Conservation (phyloP, 768 basidiomycete genomes). For the Panus rudis region DNA sequence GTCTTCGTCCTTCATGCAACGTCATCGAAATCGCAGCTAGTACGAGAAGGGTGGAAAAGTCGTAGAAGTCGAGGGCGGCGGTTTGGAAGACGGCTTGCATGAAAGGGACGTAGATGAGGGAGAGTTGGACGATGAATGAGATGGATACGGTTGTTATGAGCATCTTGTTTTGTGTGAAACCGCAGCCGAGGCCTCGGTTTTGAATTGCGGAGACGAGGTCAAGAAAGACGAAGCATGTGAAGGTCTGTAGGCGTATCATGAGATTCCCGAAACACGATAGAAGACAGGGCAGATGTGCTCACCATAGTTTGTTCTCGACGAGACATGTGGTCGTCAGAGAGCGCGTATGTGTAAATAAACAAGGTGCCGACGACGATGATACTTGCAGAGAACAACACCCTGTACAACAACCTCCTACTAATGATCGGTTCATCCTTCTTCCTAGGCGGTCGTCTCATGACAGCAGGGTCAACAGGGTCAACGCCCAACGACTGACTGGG, state of each 20-base stretch:
- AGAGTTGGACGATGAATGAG: constrained; percentile 79
- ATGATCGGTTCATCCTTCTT: constrained; percentile 90
- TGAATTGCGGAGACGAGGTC: constrained; percentile 94
- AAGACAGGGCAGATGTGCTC: constrained; percentile 17
- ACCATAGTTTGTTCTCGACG: constrained; percentile 95
- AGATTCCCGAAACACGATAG: neutral
- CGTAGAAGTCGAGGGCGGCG: constrained; percentile 60
- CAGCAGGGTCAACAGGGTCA: constrained; percentile 88
- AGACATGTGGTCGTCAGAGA: constrained; percentile 79
- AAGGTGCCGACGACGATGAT: constrained; percentile 87
- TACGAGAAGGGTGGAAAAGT: constrained; percentile 63
- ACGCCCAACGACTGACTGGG: constrained; percentile 95
- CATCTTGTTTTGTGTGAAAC: constrained; percentile 82
- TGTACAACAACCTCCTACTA: constrained; percentile 57
- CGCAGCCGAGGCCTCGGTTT: constrained; percentile 86
- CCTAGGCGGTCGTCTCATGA: constrained; percentile 91
- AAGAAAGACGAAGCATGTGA: constrained; percentile 94
- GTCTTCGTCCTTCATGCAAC: constrained; percentile 73
- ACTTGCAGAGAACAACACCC: constrained; percentile 89
- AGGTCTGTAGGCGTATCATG: constrained; percentile 63
- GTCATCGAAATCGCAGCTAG: constrained; percentile 59
- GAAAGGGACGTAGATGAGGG: constrained; percentile 82
- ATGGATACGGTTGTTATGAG: constrained; percentile 80
- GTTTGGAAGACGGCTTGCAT: constrained; percentile 95
- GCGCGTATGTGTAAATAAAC: constrained; percentile 78